phyloP scores from a whole-genome alignment of 352 stramenopile species.

The Globisporangium spinosum region DNA sequence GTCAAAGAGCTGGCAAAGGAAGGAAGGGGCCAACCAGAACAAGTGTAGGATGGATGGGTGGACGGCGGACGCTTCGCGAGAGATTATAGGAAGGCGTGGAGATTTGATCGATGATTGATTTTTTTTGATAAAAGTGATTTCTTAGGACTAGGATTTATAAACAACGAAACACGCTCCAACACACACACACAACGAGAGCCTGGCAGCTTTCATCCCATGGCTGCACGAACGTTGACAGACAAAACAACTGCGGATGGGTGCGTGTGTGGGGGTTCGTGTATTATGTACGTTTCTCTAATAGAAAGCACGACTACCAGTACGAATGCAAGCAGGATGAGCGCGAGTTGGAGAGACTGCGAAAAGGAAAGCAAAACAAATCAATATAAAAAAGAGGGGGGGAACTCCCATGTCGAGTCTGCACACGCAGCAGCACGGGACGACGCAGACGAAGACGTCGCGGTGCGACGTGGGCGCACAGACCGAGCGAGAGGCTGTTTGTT shows the following conservation, averaged over 20 bases:
- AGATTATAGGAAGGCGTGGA: not conserved
- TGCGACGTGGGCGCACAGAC: not conserved
- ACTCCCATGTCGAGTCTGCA: not conserved
- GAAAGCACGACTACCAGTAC: not conserved
- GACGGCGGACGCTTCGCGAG: not conserved
- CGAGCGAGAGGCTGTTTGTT: not conserved
- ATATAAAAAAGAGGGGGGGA: not conserved
- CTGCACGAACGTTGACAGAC: no score
- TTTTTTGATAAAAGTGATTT: constrained; percentile 1
- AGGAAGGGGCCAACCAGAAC: not conserved
- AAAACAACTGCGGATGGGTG: not conserved
- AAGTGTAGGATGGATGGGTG: constrained; percentile 1
- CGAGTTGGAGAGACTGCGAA: not conserved
- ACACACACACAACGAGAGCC: not conserved
- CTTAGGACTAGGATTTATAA: constrained; percentile 1
- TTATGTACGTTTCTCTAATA: constrained; percentile 2
- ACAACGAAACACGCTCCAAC: not conserved
- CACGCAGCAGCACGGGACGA: not conserved
- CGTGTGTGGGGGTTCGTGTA: not conserved
- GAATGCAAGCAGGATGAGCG: not conserved
- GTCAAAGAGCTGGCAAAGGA: not conserved
- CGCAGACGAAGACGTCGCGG: not conserved
- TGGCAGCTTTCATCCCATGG: no score
- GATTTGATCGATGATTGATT: not conserved
- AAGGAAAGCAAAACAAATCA: not conserved